A percentile compares a stretch with the other conserved stretches of the same genome.
phyloP scores from a whole-genome alignment of 495 filamentous ascomycete genomes.

The Choiromyces venosus region DNA sequence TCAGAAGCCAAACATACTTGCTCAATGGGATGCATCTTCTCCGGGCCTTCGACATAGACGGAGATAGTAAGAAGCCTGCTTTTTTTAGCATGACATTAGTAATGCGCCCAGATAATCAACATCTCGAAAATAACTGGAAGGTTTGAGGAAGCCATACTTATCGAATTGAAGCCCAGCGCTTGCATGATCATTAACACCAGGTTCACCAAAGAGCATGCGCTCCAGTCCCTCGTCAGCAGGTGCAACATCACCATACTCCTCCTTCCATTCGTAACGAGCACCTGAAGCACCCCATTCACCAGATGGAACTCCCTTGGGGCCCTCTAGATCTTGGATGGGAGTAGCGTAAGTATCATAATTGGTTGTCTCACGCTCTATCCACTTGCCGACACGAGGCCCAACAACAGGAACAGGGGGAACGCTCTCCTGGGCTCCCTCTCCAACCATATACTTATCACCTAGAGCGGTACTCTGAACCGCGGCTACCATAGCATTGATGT shows the following conservation, averaged over 20 bases:
- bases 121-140: background rate
- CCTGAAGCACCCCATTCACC: slow-evolving; percentile 56
- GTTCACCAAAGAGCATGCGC: slow-evolving; percentile 59
- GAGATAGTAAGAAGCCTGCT: slow-evolving; percentile 53
- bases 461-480: background rate
- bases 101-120: background rate
- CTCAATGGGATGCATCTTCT: slow-evolving; percentile 51
- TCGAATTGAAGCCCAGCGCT: slow-evolving; percentile 48
- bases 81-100: background rate
- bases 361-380: slow-evolving; percentile 52
- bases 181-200: slow-evolving; percentile 44
- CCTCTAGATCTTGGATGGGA: slow-evolving; percentile 43
- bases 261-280: slow-evolving; percentile 72
- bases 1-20: slow-evolving; percentile 42
- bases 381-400: slow-evolving; percentile 45
- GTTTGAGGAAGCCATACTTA: slow-evolving; percentile 42
- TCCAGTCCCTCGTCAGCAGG: slow-evolving; percentile 65
- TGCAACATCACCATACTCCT: slow-evolving; percentile 78
- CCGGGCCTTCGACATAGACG: slow-evolving; percentile 56
- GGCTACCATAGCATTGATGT: background rate
- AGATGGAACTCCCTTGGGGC: slow-evolving; percentile 28
- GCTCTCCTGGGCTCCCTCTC: background rate
- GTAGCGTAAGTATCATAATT: slow-evolving; percentile 51
- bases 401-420: slow-evolving; percentile 21
- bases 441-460: background rate